Evolutionary conservation across 345 rosid species (phyloP).

Genomic region (Gossypium ekmanianum): DNA sequence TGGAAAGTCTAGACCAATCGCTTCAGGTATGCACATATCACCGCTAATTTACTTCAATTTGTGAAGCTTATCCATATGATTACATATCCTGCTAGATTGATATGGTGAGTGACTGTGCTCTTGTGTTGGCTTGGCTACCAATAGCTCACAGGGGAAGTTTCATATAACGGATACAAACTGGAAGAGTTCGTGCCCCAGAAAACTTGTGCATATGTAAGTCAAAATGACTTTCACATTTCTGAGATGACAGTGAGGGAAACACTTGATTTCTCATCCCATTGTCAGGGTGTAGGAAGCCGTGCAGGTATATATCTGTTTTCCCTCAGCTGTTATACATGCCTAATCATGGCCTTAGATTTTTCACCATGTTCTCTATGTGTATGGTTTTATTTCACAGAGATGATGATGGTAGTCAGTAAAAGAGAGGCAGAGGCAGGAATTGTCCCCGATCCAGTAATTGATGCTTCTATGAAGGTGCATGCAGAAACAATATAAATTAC

Average conservation of each 20-base stretch:
- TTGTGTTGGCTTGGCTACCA: constrained; percentile 10
- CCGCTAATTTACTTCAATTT: background rate
- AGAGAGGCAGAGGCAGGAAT: constrained; percentile 42
- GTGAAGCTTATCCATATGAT: background rate
- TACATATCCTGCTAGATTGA: background rate
- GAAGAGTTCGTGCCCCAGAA: constrained; percentile 58
- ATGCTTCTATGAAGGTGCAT: constrained; percentile 46
- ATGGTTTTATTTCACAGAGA: constrained; percentile 20
- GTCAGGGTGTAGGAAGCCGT: constrained; percentile 55
- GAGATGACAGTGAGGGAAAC: constrained; percentile 67
- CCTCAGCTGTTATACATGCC: background rate
- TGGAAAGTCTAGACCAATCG: constrained; percentile 46
- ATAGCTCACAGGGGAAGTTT: constrained; percentile 42
- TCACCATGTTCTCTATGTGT: background rate
- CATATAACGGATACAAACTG: constrained; percentile 34
- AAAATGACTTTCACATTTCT: constrained; percentile 48
- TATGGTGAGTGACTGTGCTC: background rate
- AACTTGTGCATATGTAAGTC: constrained; percentile 54
- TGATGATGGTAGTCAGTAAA: constrained; percentile 36
- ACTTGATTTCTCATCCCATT: constrained; percentile 48
- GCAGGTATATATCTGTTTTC: constrained; percentile 26
- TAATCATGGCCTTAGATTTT: background rate
- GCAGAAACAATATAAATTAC: background rate
- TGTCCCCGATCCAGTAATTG: constrained; percentile 41
- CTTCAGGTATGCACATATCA: constrained; percentile 38